These are phyloP conservation scores for Podosphaera aphanis DNA, from an alignment of 2,329 filamentous ascomycete species.

Conservation along the genomic window DNA sequence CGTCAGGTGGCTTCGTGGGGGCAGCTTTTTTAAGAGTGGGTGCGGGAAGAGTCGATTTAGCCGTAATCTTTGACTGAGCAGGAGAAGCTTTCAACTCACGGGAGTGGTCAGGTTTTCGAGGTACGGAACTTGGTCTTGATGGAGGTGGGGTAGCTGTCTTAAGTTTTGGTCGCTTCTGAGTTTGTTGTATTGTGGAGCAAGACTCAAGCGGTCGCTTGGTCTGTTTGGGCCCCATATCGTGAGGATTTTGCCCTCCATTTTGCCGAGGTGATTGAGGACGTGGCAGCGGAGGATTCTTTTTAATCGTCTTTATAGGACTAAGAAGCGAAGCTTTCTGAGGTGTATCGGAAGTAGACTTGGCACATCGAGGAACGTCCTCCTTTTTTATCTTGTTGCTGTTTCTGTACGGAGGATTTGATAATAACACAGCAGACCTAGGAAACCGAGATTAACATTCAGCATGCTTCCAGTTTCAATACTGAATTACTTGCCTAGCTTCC, in stretches of 20 bases:
- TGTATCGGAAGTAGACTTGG: not conserved
- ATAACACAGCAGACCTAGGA: slow-evolving; percentile 4
- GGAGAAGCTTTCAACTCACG: slow-evolving; percentile 6
- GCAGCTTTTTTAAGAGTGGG: slow-evolving; percentile 5
- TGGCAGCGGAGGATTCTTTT: slow-evolving; percentile 12
- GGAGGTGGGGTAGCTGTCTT: not conserved
- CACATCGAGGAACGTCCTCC: not conserved
- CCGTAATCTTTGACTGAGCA: slow-evolving; percentile 5
- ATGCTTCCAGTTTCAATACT: not conserved
- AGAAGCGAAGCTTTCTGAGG: not conserved
- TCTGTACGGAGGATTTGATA: slow-evolving; percentile 3
- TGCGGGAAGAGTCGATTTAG: slow-evolving; percentile 4
- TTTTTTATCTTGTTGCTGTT: slow-evolving; percentile 1
- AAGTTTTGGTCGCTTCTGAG: slow-evolving; percentile 13
- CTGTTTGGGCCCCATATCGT: slow-evolving; percentile 4
- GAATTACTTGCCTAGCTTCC: slow-evolving; percentile 1
- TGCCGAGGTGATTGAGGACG: slow-evolving; percentile 10
- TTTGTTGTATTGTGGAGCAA: slow-evolving; percentile 7
- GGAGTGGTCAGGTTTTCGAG: slow-evolving; percentile 6
- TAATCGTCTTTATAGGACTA: slow-evolving; percentile 1
- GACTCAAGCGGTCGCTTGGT: slow-evolving; percentile 13
- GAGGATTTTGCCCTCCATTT: slow-evolving; percentile 4
- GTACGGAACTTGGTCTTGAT: slow-evolving; percentile 4
- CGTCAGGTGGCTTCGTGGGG: slow-evolving; percentile 3
- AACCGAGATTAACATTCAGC: slow-evolving; percentile 3